Conservation (phyloP, 768 basidiomycete genomes). For the Ramaria sp. region DNA sequence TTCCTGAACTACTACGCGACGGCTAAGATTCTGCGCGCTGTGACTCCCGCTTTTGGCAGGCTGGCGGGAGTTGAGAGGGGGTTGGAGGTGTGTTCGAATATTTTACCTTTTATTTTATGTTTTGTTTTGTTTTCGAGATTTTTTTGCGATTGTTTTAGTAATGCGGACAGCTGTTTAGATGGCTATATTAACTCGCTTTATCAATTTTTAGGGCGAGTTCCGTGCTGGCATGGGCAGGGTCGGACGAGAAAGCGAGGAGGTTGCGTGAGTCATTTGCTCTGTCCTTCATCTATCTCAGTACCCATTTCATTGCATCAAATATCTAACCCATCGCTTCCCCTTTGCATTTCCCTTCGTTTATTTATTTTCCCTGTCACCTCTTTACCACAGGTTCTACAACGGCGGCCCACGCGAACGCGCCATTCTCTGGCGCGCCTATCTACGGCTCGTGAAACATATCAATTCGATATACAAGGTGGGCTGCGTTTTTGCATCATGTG, state of each 20-base stretch:
- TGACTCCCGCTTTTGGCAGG: conserved; percentile 87
- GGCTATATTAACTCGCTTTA: conserved; percentile 7
- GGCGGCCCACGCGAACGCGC: conserved; percentile 76
- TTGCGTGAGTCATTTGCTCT: conserved; percentile 50
- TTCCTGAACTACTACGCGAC: conserved; percentile 85
- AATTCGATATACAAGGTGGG: conserved; percentile 82
- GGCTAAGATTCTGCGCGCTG: conserved; percentile 67
- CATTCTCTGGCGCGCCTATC: conserved; percentile 70
- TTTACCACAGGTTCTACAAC: conserved; percentile 66
- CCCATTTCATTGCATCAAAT: too few relatives aligned
- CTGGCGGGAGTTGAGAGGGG: conserved; percentile 77
- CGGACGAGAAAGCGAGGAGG: conserved; percentile 83
- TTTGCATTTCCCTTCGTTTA: background rate
- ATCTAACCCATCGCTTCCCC: background rate
- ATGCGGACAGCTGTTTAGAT: too few relatives aligned
- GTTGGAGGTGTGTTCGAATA: conserved; percentile 25
- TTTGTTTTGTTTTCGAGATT: background rate
- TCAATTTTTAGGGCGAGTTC: conserved; percentile 66
- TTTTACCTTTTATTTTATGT: background rate
- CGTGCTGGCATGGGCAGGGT: conserved; percentile 77
- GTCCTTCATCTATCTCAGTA: background rate
- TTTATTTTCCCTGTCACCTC: too few relatives aligned
- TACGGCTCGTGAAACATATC: conserved; percentile 74
- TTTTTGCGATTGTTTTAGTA: too few relatives aligned
- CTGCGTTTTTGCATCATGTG: background rate